Evolutionary conservation across 805 yeast genomes (phyloP).

Genomic region (Saccharomycopsis fibuligera): DNA sequence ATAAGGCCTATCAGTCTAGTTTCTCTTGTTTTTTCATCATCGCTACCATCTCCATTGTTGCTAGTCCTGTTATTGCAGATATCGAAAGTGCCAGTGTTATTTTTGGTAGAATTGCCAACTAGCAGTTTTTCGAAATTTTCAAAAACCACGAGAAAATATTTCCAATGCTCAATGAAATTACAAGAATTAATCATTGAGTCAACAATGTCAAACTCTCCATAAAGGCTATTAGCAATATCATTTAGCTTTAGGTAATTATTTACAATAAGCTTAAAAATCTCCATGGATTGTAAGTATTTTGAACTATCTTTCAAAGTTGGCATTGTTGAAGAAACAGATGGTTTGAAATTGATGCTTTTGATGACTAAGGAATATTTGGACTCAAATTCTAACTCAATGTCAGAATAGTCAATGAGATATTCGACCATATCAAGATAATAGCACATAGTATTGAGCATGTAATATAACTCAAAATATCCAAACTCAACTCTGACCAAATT

Average conservation of each 20-base stretch:
- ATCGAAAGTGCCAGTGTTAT: neutral
- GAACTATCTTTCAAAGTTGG: no score
- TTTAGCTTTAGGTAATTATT: conserved; percentile 18
- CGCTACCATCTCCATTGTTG: neutral
- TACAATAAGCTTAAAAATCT: conserved; percentile 16
- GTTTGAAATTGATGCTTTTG: conserved; percentile 3
- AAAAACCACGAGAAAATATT: conserved; percentile 3
- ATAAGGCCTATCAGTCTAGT: no score
- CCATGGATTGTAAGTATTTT: conserved; percentile 9
- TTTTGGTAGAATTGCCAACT: neutral
- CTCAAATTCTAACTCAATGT: conserved; percentile 16
- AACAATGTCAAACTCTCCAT: neutral
- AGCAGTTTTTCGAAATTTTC: conserved; percentile 8
- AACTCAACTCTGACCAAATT: conserved; percentile 2
- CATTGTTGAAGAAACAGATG: no score
- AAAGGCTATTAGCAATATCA: conserved; percentile 12
- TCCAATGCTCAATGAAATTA: conserved; percentile 16
- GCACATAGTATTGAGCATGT: conserved; percentile 4
- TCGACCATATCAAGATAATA: conserved; percentile 8
- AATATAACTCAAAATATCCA: conserved; percentile 18
- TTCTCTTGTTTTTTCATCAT: no score
- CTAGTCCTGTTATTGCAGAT: neutral
- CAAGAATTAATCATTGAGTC: conserved; percentile 8
- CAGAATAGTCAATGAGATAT: conserved; percentile 11
- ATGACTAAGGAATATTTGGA: conserved; percentile 12